Percentiles rank a stretch among this genome's conserved stretches.
phyloP scores from a whole-genome alignment of 139 green algal genomes.

The Haematococcus sp. region DNA sequence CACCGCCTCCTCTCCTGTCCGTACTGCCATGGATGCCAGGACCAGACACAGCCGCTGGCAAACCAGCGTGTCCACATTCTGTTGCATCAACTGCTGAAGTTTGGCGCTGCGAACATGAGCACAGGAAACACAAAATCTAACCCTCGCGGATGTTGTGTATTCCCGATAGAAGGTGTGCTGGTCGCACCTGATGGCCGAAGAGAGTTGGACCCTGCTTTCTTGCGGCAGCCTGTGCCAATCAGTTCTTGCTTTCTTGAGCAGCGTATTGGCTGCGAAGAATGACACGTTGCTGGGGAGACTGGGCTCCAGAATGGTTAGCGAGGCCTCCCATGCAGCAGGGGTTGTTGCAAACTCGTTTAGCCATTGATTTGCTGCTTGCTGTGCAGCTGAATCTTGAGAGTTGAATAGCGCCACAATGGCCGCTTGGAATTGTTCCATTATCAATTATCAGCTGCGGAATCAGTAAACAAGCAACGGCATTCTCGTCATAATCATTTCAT shows the following conservation, averaged over 20 bases:
- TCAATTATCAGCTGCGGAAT: too few species aligned
- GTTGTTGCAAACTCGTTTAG: constrained; percentile 5
- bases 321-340: neutral
- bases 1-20: neutral
- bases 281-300: neutral
- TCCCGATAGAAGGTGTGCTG: neutral
- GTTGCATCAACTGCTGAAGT: neutral
- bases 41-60: neutral
- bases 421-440: too few species aligned
- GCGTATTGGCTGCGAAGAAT: constrained; percentile 2
- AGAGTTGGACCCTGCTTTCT: neutral
- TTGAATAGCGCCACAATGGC: too few species aligned
- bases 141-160: neutral
- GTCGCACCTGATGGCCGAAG: constrained; percentile 4
- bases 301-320: neutral
- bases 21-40: neutral
- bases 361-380: constrained; percentile 1
- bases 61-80: neutral
- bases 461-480: too few species aligned
- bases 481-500: too few species aligned
- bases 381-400: too few species aligned
- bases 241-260: neutral
- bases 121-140: neutral
- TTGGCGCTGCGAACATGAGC: neutral
- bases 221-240: neutral